Evolutionary conservation across 192 early-diverging fungal genomes (phyloP).

Genomic region (Backusella westeae): DNA sequence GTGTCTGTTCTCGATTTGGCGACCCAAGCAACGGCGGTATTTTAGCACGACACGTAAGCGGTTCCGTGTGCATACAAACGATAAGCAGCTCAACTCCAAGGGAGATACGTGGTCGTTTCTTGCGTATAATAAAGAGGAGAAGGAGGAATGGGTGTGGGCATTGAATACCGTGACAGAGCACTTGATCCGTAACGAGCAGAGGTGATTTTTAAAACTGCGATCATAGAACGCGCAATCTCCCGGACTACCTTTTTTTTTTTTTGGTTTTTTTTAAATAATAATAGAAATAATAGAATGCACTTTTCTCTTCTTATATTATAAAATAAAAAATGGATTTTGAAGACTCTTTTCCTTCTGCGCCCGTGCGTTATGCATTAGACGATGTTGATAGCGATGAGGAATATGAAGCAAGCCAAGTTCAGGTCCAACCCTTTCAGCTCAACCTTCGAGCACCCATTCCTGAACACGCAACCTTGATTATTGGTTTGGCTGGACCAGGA

Average conservation of each 20-base stretch:
- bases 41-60: conserved; percentile 6
- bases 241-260: neutral
- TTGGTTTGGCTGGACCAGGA: conserved; percentile 23
- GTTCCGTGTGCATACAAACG: conserved; percentile 1
- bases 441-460: neutral
- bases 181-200: neutral
- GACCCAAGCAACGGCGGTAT: neutral
- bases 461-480: conserved; percentile 1
- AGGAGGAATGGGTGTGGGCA: conserved; percentile 36
- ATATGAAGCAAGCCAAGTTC: neutral
- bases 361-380: conserved; percentile 31
- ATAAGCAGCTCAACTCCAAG: conserved; percentile 5
- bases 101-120: conserved; percentile 16
- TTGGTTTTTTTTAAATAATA: neutral
- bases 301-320: neutral
- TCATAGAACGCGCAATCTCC: neutral
- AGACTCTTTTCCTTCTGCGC: conserved; percentile 28
- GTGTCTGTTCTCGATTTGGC: conserved; percentile 31
- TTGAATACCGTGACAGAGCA: conserved; percentile 19
- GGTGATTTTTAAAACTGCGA: neutral
- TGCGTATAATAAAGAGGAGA: conserved; percentile 22
- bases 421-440: neutral
- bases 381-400: conserved; percentile 23
- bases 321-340: conserved; percentile 23
- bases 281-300: neutral